These are phyloP conservation scores for Apiotrichum siamense DNA, from an alignment of 1,284 basidiomycete genomes.

Conservation along the genomic window DNA sequence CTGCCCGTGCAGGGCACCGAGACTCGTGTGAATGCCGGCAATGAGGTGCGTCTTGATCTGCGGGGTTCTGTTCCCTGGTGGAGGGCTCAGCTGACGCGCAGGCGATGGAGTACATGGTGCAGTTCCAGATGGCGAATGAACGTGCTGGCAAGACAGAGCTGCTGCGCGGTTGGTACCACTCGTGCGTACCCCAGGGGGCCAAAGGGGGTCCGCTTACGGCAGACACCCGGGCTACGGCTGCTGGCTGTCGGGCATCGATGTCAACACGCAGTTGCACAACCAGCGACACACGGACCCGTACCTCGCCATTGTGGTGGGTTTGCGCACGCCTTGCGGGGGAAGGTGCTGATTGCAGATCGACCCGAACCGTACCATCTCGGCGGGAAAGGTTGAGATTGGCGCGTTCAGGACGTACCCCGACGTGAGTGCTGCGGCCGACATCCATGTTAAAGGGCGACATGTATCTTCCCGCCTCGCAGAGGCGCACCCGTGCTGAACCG, in stretches of 20 bases:
- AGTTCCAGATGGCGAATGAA: conserved; percentile 73
- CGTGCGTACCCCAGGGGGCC: no score
- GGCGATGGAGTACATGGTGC: conserved; percentile 98
- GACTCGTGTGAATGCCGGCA: conserved; percentile 92
- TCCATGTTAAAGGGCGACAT: no score
- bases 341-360: conserved; percentile 62
- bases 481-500: not conserved
- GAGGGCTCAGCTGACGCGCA: conserved; percentile 6
- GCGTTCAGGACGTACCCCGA: conserved; percentile 96
- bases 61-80: no score
- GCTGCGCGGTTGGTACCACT: conserved; percentile 98
- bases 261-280: conserved; percentile 90
- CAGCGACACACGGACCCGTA: conserved; percentile 95
- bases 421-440: conserved; percentile 37
- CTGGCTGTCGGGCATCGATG: conserved; percentile 95
- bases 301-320: conserved; percentile 84
- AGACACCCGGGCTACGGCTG: conserved; percentile 91
- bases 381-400: conserved; percentile 96
- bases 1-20: conserved; percentile 98
- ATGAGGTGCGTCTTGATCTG: conserved; percentile 54
- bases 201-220: no score
- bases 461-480: no score
- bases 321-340: not conserved
- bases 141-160: conserved; percentile 77
- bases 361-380: conserved; percentile 94